These are phyloP conservation scores for Sphagnum magellanicum DNA, from an alignment of 228 moss, liverwort and hornwort species.

Conservation along the genomic window DNA sequence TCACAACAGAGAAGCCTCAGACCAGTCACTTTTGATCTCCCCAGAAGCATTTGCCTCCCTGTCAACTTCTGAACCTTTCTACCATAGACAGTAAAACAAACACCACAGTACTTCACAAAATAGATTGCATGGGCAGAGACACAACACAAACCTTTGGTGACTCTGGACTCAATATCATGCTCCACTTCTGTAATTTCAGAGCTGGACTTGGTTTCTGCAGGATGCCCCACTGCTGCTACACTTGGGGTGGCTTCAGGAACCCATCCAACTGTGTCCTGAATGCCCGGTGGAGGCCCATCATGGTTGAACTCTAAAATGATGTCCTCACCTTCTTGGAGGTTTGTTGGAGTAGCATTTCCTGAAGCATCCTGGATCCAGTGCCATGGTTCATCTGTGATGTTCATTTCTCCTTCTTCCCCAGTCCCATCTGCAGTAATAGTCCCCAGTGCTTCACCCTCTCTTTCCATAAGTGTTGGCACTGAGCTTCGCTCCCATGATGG, in stretches of 20 bases:
- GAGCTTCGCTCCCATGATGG: slow-evolving; percentile 76
- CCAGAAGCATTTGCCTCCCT: no score
- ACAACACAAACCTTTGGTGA: slow-evolving; percentile 31
- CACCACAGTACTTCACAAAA: no score
- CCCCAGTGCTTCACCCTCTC: slow-evolving; percentile 45
- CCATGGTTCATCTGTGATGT: slow-evolving; percentile 65
- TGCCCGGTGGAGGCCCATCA: slow-evolving; percentile 67
- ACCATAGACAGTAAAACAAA: no score
- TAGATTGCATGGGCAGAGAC: neutral
- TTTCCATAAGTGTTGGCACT: slow-evolving; percentile 28
- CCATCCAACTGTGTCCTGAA: slow-evolving; percentile 55
- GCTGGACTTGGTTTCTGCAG: slow-evolving; percentile 49
- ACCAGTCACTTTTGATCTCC: no score
- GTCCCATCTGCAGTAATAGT: slow-evolving; percentile 30
- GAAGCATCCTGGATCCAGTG: slow-evolving; percentile 87
- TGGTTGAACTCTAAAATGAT: slow-evolving; percentile 61
- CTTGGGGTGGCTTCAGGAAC: slow-evolving; percentile 41
- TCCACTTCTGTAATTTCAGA: slow-evolving; percentile 48
- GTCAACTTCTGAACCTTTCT: no score
- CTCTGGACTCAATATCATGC: slow-evolving; percentile 24
- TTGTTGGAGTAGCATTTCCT: slow-evolving; percentile 68
- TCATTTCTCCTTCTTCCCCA: slow-evolving; percentile 18
- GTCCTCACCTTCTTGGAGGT: slow-evolving; percentile 70
- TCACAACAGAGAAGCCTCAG: neutral
- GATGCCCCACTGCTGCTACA: slow-evolving; percentile 41